A percentile compares a stretch with the other conserved stretches of the same genome.
phyloP scores from a whole-genome alignment of 1,139 yeast species.

The Spencermartinsiella ligniputridi region DNA sequence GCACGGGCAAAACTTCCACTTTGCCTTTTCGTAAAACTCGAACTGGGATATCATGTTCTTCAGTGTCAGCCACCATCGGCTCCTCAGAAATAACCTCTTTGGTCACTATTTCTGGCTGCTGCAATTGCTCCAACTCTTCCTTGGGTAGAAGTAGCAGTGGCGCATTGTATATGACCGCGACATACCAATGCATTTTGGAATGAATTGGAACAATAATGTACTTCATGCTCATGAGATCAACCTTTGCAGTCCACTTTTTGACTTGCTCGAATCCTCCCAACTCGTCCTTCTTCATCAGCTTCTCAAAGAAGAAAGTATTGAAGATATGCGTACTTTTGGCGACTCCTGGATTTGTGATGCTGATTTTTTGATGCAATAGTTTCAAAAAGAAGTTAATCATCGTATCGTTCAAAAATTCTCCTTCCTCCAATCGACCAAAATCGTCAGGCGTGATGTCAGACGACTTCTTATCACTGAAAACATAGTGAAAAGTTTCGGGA shows the following conservation, averaged over 20 bases:
- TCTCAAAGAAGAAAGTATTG: slow-evolving; percentile 81
- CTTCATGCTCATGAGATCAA: slow-evolving; percentile 58
- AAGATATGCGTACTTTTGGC: slow-evolving; percentile 50
- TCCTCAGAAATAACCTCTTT: not conserved
- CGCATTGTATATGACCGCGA: slow-evolving; percentile 41
- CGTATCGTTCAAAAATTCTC: slow-evolving; percentile 41
- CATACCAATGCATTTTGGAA: slow-evolving; percentile 76
- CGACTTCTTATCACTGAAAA: slow-evolving; percentile 28
- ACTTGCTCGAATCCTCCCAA: slow-evolving; percentile 55
- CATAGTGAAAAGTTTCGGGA: slow-evolving; percentile 18
- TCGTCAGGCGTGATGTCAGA: slow-evolving; percentile 31
- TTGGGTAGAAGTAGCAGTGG: slow-evolving; percentile 20
- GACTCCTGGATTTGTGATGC: slow-evolving; percentile 6
- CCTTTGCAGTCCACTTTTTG: slow-evolving; percentile 72
- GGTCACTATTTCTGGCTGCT: not conserved
- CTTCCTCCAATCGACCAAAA: slow-evolving; percentile 33
- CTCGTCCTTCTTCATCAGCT: slow-evolving; percentile 39
- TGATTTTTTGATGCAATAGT: slow-evolving; percentile 18
- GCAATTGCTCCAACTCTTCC: not conserved
- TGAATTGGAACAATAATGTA: slow-evolving; percentile 78
- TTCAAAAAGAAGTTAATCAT: slow-evolving; percentile 38
- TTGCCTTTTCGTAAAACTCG: slow-evolving; percentile 5
- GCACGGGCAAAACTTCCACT: slow-evolving; percentile 2
- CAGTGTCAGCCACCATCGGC: not conserved
- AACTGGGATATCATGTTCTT: slow-evolving; percentile 2